Conservation (phyloP, 2,329 filamentous ascomycete genomes). For the Trichophyton mentagrophytes region DNA sequence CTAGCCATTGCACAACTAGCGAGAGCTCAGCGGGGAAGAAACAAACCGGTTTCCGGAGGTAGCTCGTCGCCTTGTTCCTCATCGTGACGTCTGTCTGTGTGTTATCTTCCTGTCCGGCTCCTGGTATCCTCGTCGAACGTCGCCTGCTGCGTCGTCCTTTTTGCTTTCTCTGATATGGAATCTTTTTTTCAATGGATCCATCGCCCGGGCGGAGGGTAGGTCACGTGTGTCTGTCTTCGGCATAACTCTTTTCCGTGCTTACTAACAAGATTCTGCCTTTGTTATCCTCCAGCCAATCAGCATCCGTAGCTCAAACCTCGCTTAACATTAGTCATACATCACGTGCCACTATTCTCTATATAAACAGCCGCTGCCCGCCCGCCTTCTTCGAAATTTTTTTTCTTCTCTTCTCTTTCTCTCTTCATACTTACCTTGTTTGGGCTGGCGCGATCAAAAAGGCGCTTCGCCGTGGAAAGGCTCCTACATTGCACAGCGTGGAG, state of each 20-base stretch:
- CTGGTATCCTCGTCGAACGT: neutral
- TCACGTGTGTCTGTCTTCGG: neutral
- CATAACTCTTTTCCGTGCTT: neutral
- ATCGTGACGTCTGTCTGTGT: conserved; percentile 22
- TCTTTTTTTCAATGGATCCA: neutral
- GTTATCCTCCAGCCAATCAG: conserved; percentile 11
- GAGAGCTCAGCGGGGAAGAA: neutral
- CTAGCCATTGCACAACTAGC: neutral
- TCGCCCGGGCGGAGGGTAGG: neutral
- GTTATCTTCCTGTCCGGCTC: neutral
- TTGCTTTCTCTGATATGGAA: neutral
- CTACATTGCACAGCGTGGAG: conserved; percentile 48
- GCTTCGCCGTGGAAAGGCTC: conserved; percentile 36
- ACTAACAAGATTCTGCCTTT: neutral
- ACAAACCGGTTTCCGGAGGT: conserved; percentile 28
- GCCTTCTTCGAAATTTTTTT: conserved; percentile 17
- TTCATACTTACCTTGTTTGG: conserved; percentile 42
- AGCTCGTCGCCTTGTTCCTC: conserved; percentile 34
- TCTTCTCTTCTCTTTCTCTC: conserved; percentile 31
- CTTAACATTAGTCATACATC: conserved; percentile 20
- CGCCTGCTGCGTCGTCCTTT: neutral
- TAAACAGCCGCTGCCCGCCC: conserved; percentile 15
- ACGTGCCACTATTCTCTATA: conserved; percentile 18
- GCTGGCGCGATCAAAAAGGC: conserved; percentile 36
- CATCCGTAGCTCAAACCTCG: conserved; percentile 12